phyloP scores from a whole-genome alignment of 495 filamentous ascomycete species.

The Tirmania nivea region DNA sequence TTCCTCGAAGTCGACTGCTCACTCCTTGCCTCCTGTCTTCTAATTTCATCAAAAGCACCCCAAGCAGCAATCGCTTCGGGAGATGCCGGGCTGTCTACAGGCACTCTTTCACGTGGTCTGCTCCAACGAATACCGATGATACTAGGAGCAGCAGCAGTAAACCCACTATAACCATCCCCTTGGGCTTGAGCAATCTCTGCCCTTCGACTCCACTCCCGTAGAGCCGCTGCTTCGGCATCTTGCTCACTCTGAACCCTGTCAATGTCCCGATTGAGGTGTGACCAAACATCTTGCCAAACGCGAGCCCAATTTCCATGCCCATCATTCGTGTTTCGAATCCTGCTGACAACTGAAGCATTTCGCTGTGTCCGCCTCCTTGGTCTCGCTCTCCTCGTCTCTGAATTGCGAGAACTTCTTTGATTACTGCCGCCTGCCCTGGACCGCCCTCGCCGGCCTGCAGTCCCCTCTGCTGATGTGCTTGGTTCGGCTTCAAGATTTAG shows the following conservation, averaged over 20 bases:
- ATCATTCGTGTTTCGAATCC: conserved; percentile 18
- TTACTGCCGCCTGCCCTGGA: conserved; percentile 25
- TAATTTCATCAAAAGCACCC: conserved; percentile 70
- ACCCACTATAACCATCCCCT: conserved; percentile 44
- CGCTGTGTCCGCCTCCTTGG: conserved; percentile 11
- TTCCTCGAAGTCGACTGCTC: not conserved
- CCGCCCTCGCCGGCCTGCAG: not conserved
- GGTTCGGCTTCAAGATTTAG: conserved; percentile 15
- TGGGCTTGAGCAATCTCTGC: not conserved
- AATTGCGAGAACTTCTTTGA: conserved; percentile 22
- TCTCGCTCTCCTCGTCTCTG: conserved; percentile 13
- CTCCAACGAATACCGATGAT: conserved; percentile 11
- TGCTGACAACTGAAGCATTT: conserved; percentile 2
- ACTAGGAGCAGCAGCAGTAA: conserved; percentile 29
- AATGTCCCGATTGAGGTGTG: conserved; percentile 16
- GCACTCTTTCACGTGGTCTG: conserved; percentile 16
- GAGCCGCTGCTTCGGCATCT: not conserved
- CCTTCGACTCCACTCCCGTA: not conserved
- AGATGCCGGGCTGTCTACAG: conserved; percentile 40
- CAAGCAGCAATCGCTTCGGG: conserved; percentile 65
- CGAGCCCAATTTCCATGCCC: conserved; percentile 34
- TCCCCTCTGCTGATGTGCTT: not conserved
- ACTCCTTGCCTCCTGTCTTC: conserved; percentile 37
- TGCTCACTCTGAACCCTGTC: not conserved
- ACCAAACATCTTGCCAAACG: conserved; percentile 46